Base-by-base conservation (phyloP, 2,329 filamentous ascomycete species). In the Coniochaeta ligniaria region DNA sequence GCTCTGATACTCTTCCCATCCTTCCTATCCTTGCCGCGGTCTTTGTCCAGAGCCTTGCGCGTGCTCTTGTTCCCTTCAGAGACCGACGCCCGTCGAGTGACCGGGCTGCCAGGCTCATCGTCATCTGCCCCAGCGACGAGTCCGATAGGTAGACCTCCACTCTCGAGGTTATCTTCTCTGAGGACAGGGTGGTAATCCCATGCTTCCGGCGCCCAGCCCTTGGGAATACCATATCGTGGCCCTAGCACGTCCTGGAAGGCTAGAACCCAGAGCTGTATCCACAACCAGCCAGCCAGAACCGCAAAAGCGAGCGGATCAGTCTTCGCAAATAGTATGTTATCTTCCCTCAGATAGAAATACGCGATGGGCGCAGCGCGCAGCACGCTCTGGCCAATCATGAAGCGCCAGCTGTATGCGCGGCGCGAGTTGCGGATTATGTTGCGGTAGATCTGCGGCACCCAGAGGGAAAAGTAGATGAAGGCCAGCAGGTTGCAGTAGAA, bases 101-200 rank as follows among this genome's bases (percentile, higher is more conserved):
- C 47, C 67, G 64, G 47, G 20, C 31, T 38, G 14, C 38, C 36
- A 20, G 38, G 35, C 24, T 58, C 56, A 24, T 58, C 56, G 20
- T 41, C 50, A 47, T 59, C 47, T 36, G 60, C 36, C 54, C 59
- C 45, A 60, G 64, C 41, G 1, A 84, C 79, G 17, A 92, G 81
- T 0, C 92, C 92, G 61, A 96, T 90, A 0, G 93, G 92, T 63
- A 96, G 75, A 1, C 86, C 88, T 22, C 89, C 91, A 20, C 90
- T 86, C 76, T 96, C 90, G 54, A 91, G 74, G 62, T 87, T 89
- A 64, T 96, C 92, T 68, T 92, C 90, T 31, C 91, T 85, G 24
- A 99, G 80, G 2, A 96, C 81, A 0, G 92, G 94, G 72, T 99
- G 94, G 72, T 99, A 99, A 70, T 99, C 94, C 83, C 96, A 99